A percentile compares a stretch with the other conserved stretches of the same genome.
Conservation (phyloP, 2,329 filamentous ascomycete genomes). For the Colletotrichum sp. region DNA sequence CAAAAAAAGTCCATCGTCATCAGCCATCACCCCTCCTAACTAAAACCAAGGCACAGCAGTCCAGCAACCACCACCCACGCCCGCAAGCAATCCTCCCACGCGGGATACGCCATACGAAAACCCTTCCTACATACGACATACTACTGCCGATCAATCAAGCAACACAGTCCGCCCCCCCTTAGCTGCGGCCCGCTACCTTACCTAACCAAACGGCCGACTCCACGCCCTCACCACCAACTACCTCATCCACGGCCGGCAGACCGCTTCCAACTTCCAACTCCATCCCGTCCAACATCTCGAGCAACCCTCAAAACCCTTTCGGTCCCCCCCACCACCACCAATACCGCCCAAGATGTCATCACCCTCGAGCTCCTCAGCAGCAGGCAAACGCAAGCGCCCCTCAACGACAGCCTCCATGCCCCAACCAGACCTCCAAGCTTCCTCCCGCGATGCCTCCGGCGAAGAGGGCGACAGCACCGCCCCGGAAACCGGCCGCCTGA, state of each 20-base stretch:
- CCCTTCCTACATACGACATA: constrained; percentile 10
- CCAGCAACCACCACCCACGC: background rate
- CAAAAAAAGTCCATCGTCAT: constrained; percentile 15
- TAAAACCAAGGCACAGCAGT: constrained; percentile 15
- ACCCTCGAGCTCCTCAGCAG: constrained; percentile 56
- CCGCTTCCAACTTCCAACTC: background rate
- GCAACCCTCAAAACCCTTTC: background rate
- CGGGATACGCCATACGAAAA: background rate
- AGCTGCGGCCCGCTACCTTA: background rate
- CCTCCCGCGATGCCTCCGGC: constrained; percentile 81
- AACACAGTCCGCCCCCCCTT: constrained; percentile 2
- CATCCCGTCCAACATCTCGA: background rate
- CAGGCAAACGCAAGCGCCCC: constrained; percentile 82
- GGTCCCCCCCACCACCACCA: background rate
- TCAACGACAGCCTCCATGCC: constrained; percentile 53
- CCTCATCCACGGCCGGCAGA: background rate
- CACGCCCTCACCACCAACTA: background rate
- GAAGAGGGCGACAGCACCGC: constrained; percentile 81
- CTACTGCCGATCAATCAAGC: constrained; percentile 7
- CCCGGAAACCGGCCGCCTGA: constrained; percentile 55
- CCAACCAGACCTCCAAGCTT: constrained; percentile 59
- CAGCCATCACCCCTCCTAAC: constrained; percentile 11
- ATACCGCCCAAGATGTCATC: constrained; percentile 59
- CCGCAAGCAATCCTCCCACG: background rate
- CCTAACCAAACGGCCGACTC: background rate